Evolutionary conservation across 2,329 filamentous ascomycete species (phyloP).

Genomic region (Colletotrichum liaoningense): DNA sequence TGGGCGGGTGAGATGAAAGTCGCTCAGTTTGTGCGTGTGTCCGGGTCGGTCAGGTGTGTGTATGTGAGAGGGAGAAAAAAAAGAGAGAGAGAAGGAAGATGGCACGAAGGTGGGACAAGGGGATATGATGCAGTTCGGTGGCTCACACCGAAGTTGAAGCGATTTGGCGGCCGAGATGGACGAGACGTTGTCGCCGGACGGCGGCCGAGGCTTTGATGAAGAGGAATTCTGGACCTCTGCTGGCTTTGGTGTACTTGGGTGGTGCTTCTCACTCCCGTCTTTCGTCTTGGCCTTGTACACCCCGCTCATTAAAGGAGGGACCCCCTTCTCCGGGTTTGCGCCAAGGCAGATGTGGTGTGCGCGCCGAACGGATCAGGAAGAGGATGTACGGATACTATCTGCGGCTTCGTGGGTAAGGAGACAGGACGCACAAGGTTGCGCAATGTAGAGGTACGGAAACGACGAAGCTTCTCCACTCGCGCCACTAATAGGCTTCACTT

Average conservation of each 20-base stretch:
- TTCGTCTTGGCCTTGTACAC: conserved; percentile 8
- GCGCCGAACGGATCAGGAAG: neutral
- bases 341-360: conserved; percentile 9
- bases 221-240: conserved; percentile 16
- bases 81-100: conserved; percentile 2
- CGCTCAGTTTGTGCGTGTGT: conserved; percentile 15
- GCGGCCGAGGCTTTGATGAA: conserved; percentile 24
- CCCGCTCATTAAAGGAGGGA: conserved; percentile 2
- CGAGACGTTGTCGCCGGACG: conserved; percentile 21
- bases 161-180: conserved; percentile 23
- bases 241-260: neutral
- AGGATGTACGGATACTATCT: neutral
- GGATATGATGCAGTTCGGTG: conserved; percentile 35
- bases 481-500: conserved; percentile 31
- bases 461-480: conserved; percentile 19
- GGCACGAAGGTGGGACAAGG: conserved; percentile 21
- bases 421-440: conserved; percentile 8
- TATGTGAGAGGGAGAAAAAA: neutral
- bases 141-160: conserved; percentile 33
- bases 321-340: conserved; percentile 28
- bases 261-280: neutral
- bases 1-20: conserved; percentile 22
- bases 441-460: conserved; percentile 26
- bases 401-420: neutral
- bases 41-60: neutral